phyloP scores from a whole-genome alignment of 495 filamentous ascomycete genomes.

The Darksidea phi region DNA sequence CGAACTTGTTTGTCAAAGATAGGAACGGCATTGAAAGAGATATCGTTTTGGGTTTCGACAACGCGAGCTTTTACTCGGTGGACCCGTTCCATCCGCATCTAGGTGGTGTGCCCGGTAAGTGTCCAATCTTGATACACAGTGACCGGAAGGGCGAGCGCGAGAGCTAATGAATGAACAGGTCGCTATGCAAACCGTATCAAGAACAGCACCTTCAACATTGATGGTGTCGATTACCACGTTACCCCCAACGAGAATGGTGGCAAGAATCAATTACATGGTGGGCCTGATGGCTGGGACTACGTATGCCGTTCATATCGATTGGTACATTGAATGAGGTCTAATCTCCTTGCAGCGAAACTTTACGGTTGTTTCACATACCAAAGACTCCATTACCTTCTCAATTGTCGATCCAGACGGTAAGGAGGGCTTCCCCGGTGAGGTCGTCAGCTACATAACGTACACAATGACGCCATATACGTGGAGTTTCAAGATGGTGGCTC shows the following conservation, averaged over 20 bases:
- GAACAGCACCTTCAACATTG: conserved; percentile 75
- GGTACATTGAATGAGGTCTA: not conserved
- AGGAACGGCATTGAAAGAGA: conserved; percentile 60
- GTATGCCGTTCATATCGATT: conserved; percentile 14
- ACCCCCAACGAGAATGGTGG: conserved; percentile 70
- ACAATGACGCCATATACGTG: conserved; percentile 47
- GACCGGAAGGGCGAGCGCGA: not conserved
- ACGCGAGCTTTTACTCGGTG: conserved; percentile 65
- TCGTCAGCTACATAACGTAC: conserved; percentile 75
- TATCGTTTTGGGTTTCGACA: conserved; percentile 76
- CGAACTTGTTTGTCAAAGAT: conserved; percentile 72
- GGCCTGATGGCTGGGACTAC: conserved; percentile 73
- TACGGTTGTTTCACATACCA: conserved; percentile 66
- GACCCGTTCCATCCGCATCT: conserved; percentile 73
- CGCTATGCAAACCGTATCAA: conserved; percentile 86
- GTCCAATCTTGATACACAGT: not conserved
- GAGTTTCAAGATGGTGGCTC: conserved; percentile 44
- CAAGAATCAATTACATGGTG: conserved; percentile 75
- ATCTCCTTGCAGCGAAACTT: conserved; percentile 61
- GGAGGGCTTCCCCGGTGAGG: conserved; percentile 77
- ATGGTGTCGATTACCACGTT: conserved; percentile 63
- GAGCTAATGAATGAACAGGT: conserved; percentile 45
- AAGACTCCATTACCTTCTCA: conserved; percentile 72
- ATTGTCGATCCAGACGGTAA: conserved; percentile 67
- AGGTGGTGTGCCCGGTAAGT: conserved; percentile 56